Base-by-base conservation (phyloP, 2,329 filamentous ascomycete species). In the Hysterium pulicare region DNA sequence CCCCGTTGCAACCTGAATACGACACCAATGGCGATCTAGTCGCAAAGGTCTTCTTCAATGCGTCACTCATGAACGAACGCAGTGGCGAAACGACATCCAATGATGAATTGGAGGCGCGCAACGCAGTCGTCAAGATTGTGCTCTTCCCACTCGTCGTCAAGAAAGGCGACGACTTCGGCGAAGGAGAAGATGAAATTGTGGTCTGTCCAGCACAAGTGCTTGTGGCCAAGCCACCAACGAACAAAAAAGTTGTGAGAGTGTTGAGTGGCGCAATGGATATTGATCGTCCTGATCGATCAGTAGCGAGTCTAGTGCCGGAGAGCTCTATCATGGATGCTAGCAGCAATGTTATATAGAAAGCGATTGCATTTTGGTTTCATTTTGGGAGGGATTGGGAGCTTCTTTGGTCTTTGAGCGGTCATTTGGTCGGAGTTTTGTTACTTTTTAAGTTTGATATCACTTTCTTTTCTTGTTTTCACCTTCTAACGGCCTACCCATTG, bases 101-200 rank as follows among this genome's bases (percentile, higher is more conserved):
- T 58, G 86, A 91, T 51, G 86, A 91, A 40, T 79, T 95, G 19
- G 87, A 97, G 67, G 75, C 76, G 5, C 78, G 84, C 47, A 77
- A 81, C 31, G 84, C 89, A 20, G 81, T 91, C 15, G 90, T 98
- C 31, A 87, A 93, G 53, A 81, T 95, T 48, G 90, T 98, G 2
- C 79, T 98, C 31, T 98, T 98, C 75, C 94, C 94, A 8, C 78
- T 97, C 1, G 91, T 98, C 15, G 88, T 97, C 57, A 95, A 95
- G 73, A 94, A 93, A 73, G 91, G 90, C 40, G 87, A 95, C 59
- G 91, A 97, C 62, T 74, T 76, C 31, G 93, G 90, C 19, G 78
- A 85, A 40, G 91, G 90, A 41, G 89, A 96, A 41, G 90, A 96
- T 53, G 90, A 97, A 74, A 88, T 95, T 50, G 90, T 97, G 35